phyloP scores from a whole-genome alignment of 2,329 filamentous ascomycete genomes.

The Ilyonectria sp. region DNA sequence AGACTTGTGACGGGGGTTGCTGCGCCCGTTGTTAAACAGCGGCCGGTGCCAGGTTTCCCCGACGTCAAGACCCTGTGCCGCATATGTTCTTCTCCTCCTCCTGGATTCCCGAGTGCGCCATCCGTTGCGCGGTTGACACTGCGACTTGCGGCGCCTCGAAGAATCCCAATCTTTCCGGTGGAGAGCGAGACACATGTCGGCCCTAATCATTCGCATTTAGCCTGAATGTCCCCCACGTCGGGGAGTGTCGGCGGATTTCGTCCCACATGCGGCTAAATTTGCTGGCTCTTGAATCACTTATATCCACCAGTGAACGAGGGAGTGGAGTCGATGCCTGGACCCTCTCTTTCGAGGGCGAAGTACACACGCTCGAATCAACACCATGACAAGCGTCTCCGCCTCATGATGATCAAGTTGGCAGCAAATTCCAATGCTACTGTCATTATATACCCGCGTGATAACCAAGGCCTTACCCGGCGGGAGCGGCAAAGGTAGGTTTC shows the following conservation, averaged over 20 bases:
- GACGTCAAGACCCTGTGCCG: constrained; percentile 26
- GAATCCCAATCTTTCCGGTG: not conserved
- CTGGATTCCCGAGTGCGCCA: not conserved
- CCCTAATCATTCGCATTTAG: constrained; percentile 39
- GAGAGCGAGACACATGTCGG: not conserved
- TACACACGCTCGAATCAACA: constrained; percentile 13
- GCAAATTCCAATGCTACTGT: not conserved
- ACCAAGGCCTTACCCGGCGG: not conserved
- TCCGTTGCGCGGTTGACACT: not conserved
- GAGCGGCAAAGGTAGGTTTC: not conserved
- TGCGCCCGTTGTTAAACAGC: not conserved
- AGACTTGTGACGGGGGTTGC: constrained; percentile 34
- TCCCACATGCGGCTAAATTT: constrained; percentile 46
- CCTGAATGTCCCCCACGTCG: constrained; percentile 38
- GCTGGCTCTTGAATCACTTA: constrained; percentile 26
- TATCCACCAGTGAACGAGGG: constrained; percentile 5
- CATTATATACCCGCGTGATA: not conserved
- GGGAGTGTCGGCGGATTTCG: constrained; percentile 38
- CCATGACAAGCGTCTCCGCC: not conserved
- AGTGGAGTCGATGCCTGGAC: constrained; percentile 7
- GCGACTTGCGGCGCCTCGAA: not conserved
- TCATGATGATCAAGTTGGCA: not conserved
- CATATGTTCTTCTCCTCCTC: not conserved
- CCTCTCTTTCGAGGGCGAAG: not conserved
- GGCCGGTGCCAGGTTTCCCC: constrained; percentile 27